phyloP scores from a whole-genome alignment of 352 stramenopile genomes.

The Globisporangium ultimum region DNA sequence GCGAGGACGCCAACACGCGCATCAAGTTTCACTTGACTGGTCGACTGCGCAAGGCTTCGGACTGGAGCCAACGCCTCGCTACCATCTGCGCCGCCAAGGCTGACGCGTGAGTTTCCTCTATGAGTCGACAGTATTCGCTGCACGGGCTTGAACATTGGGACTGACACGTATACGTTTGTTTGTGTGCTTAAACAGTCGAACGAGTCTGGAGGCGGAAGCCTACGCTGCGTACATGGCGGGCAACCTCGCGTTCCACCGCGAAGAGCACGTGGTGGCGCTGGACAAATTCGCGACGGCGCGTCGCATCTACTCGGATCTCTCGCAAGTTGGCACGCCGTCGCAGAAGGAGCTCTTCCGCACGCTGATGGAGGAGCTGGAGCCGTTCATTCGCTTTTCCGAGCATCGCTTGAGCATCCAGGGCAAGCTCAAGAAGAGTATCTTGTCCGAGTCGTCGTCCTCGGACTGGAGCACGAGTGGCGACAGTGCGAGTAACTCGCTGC shows the following conservation, averaged over 20 bases:
- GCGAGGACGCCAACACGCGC: constrained; percentile 81
- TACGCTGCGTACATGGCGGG: constrained; percentile 88
- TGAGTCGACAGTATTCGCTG: not conserved
- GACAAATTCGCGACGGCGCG: constrained; percentile 78
- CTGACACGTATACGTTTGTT: not conserved
- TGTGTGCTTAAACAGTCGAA: constrained; percentile 35
- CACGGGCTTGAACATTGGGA: not conserved
- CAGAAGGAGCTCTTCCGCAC: constrained; percentile 78
- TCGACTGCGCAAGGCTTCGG: constrained; percentile 82
- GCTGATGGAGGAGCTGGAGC: constrained; percentile 70
- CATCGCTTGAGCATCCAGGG: constrained; percentile 67
- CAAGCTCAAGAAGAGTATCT: constrained; percentile 30
- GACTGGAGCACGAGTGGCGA: constrained; percentile 64
- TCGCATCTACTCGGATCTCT: constrained; percentile 82
- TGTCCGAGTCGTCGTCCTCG: constrained; percentile 28
- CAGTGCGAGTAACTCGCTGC: constrained; percentile 61
- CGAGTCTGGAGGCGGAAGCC: constrained; percentile 84
- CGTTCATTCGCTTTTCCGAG: constrained; percentile 85
- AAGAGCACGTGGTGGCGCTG: constrained; percentile 78
- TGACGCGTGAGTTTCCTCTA: constrained; percentile 53
- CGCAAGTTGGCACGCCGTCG: constrained; percentile 73
- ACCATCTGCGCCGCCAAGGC: constrained; percentile 71
- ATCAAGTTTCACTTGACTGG: constrained; percentile 89
- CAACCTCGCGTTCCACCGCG: constrained; percentile 86
- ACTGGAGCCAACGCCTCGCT: constrained; percentile 84